Evolutionary conservation across 2,329 filamentous ascomycete genomes (phyloP), one percentile per base, ranked within the genome.

Genomic region (Aspergillus tamarii): DNA sequence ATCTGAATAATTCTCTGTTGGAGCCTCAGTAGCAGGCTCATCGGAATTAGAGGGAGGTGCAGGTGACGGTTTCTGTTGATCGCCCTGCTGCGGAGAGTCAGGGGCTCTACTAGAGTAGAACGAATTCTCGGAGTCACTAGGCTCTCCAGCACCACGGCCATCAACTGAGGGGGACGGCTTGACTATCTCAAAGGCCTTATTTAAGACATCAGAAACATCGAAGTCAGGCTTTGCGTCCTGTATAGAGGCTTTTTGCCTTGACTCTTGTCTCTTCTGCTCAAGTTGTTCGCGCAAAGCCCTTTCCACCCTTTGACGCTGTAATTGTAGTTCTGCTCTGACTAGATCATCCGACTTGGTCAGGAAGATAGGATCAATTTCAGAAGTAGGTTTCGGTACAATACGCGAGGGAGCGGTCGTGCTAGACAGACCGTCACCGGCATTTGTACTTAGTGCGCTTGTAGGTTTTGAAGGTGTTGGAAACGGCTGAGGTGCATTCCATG

Each of bases 61-160:
- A 28, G 74, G 68, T 57, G 76, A 76, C 30, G 70, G 66, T 55
- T 73, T 72, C 60, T 68, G 72, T 55, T 73, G 75, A 19, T 76
- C 74, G 60, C 76, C 77, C 45, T 80, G 77, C 66, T 84, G 83
- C 75, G 86, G 83, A 67, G 93, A 96, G 77, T 94, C 91, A 83
- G 94, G 90, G 67, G 86, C 87, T 81, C 91, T 92, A 80, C 94
- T 97, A 69, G 94, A 97, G 83, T 98, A 97, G 79, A 96, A 96
- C 46, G 93, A 95, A 75, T 96, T 93, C 77, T 96, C 91, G 80
- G 92, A 95, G 78, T 94, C 92, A 85, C 85, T 91, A 74, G 86
- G 85, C 77, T 88, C 88, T 73, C 83, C 84, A 78, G 89, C 84
- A 70, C 83, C 76, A 66, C 80, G 75, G 43, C 69, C 80, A 76